Percentiles rank a stretch among this genome's conserved stretches.
Conservation (phyloP, 139 green algal species). For the Coccomyxa sp. region DNA sequence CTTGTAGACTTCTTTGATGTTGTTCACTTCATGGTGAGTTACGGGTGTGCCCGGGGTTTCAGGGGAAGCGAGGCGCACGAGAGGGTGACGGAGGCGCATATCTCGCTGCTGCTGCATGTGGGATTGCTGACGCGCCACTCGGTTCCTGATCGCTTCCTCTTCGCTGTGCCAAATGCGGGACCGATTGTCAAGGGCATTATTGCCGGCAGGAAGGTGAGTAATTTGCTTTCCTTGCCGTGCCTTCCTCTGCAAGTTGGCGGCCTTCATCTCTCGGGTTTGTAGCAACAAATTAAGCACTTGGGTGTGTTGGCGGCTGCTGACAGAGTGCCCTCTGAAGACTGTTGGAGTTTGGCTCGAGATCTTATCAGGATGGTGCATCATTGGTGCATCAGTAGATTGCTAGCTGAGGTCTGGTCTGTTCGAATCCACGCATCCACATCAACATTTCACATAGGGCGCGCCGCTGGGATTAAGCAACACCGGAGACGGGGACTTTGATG, state of each 20-base stretch:
- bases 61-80: background rate
- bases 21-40: background rate
- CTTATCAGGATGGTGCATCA: too few relatives aligned
- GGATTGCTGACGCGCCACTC: slow-evolving; percentile 30
- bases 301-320: background rate
- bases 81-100: slow-evolving; percentile 27
- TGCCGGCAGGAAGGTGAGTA: slow-evolving; percentile 8
- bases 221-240: background rate
- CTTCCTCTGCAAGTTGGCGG: background rate
- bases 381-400: background rate
- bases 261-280: background rate
- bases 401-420: background rate
- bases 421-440: background rate
- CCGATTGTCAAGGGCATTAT: slow-evolving; percentile 28
- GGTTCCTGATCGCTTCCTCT: slow-evolving; percentile 20
- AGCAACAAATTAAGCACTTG: background rate
- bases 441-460: background rate
- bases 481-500: background rate
- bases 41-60: background rate
- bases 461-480: background rate
- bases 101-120: slow-evolving; percentile 33
- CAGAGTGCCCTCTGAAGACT: background rate
- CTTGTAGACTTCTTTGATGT: background rate
- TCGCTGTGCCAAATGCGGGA: slow-evolving; percentile 33
- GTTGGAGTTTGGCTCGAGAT: too few relatives aligned